Percentiles rank a stretch among this genome's conserved stretches.
These are phyloP conservation scores for Cercophora sp. DNA, from an alignment of 495 filamentous ascomycete species.

Conservation along the genomic window DNA sequence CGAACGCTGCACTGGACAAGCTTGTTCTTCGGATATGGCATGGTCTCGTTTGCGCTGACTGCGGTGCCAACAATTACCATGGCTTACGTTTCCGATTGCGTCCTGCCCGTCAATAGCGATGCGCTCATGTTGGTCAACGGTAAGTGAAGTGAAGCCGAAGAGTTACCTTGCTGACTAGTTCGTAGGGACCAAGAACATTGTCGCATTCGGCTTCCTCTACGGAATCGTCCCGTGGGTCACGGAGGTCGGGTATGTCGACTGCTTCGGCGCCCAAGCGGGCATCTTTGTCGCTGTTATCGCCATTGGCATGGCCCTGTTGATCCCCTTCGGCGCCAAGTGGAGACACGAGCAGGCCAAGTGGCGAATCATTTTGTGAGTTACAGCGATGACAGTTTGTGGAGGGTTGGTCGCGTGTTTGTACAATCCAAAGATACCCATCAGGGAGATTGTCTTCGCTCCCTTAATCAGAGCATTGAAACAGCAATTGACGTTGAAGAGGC, in stretches of 20 bases:
- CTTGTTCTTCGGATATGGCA: slow-evolving; percentile 32
- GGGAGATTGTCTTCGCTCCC: too few species aligned
- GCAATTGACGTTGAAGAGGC: too few species aligned
- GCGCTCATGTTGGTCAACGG: slow-evolving; percentile 35
- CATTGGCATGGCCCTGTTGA: slow-evolving; percentile 26
- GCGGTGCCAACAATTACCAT: slow-evolving; percentile 33
- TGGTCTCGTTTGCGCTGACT: slow-evolving; percentile 31
- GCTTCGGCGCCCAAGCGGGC: slow-evolving; percentile 52
- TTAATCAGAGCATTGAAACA: too few species aligned
- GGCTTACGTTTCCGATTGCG: slow-evolving; percentile 32
- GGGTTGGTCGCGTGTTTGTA: background rate
- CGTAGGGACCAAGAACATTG: slow-evolving; percentile 30
- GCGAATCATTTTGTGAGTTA: slow-evolving; percentile 27
- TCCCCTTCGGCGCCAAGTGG: slow-evolving; percentile 28
- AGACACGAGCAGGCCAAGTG: slow-evolving; percentile 28
- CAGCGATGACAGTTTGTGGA: background rate
- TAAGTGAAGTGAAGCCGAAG: slow-evolving; percentile 5
- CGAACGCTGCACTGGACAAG: slow-evolving; percentile 28
- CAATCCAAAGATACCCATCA: too few species aligned
- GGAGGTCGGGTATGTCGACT: slow-evolving; percentile 43
- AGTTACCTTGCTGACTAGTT: background rate
- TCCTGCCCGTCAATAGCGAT: slow-evolving; percentile 31
- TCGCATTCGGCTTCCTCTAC: slow-evolving; percentile 31
- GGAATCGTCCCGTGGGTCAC: slow-evolving; percentile 46
- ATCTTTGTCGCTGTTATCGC: slow-evolving; percentile 35